Conservation (phyloP, 257 asterid genomes). For the Ocimum tenuiflorum region DNA sequence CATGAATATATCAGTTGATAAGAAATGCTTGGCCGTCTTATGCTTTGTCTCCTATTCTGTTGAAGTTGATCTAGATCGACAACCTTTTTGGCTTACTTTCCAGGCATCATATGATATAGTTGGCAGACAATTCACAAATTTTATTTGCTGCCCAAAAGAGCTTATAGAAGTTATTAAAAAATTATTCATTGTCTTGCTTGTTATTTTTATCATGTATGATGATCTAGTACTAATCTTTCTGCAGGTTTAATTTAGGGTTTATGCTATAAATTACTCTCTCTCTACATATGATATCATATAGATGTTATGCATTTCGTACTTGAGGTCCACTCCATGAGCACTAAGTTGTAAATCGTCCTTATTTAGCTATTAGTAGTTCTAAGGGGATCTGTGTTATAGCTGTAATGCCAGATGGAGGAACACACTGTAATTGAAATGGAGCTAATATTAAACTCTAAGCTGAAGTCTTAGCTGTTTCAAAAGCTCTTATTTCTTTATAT, state of each 20-base stretch:
- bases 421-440: background rate
- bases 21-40: background rate
- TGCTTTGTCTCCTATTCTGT: background rate
- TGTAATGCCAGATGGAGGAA: background rate
- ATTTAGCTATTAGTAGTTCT: background rate
- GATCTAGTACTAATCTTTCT: background rate
- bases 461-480: background rate
- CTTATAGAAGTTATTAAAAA: constrained; percentile 3
- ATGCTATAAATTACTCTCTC: background rate
- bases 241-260: background rate
- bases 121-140: background rate
- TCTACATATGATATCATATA: background rate
- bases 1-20: background rate
- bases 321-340: background rate
- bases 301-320: background rate
- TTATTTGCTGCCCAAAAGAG: background rate
- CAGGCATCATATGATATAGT: no score
- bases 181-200: background rate
- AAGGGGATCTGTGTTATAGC: background rate
- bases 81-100: background rate
- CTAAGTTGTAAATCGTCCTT: background rate
- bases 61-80: background rate
- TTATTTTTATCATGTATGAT: background rate
- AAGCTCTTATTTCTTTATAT: background rate
- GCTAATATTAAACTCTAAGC: background rate